Evolutionary conservation across 371 early-diverging fungal species (phyloP).

Genomic region (Dinochytrium kinnereticum): DNA sequence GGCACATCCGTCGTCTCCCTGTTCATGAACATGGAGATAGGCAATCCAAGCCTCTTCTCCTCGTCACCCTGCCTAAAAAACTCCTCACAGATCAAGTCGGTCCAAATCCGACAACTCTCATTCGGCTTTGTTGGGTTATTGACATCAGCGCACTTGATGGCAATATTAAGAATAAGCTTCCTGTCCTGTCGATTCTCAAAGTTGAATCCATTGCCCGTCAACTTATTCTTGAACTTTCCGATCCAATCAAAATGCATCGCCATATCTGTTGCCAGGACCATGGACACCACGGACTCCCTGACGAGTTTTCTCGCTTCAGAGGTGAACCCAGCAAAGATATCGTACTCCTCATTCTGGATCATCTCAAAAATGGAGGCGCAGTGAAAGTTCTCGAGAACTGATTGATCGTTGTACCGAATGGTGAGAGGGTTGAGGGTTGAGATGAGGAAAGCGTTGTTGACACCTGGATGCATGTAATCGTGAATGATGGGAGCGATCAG

Average conservation of each 20-base stretch:
- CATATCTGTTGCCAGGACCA: slow-evolving; percentile 63
- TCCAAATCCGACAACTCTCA: slow-evolving; percentile 44
- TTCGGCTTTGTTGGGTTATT: slow-evolving; percentile 55
- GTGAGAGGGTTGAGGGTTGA: slow-evolving; percentile 48
- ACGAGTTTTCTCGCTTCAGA: slow-evolving; percentile 40
- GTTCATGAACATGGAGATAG: slow-evolving; percentile 53
- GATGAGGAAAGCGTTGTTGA: slow-evolving; percentile 59
- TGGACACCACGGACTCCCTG: slow-evolving; percentile 48
- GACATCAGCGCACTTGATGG: slow-evolving; percentile 57
- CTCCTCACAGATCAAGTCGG: slow-evolving; percentile 53
- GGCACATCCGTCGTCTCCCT: slow-evolving; percentile 48
- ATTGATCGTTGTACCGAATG: slow-evolving; percentile 57
- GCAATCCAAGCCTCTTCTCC: slow-evolving; percentile 45
- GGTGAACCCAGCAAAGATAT: slow-evolving; percentile 44
- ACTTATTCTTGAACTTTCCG: slow-evolving; percentile 52
- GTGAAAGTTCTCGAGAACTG: slow-evolving; percentile 59
- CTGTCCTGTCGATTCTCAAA: slow-evolving; percentile 41
- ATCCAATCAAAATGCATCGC: slow-evolving; percentile 56
- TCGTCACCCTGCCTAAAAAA: slow-evolving; percentile 52
- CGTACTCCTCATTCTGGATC: slow-evolving; percentile 36
- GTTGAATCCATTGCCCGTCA: slow-evolving; percentile 39
- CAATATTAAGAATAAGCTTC: slow-evolving; percentile 49
- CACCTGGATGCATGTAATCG: slow-evolving; percentile 62
- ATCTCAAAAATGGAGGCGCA: slow-evolving; percentile 47
- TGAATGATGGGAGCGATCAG: slow-evolving; percentile 57